These are phyloP conservation scores for Graphiopsis chlorocephala DNA, from an alignment of 2,329 filamentous ascomycete species.

Conservation along the genomic window DNA sequence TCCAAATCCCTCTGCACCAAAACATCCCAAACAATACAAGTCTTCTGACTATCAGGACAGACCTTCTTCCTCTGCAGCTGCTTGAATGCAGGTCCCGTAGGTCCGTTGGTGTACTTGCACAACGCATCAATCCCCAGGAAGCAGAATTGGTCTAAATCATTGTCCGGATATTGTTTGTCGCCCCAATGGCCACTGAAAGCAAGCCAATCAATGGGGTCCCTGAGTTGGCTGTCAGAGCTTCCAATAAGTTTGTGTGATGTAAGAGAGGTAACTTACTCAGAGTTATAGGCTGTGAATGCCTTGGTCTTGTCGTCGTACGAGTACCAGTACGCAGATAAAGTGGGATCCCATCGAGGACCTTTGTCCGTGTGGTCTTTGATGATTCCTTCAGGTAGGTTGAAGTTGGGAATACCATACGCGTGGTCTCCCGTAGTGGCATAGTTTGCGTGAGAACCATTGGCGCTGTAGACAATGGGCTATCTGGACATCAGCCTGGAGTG, in stretches of 20 bases:
- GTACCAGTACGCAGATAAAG: slow-evolving; percentile 55
- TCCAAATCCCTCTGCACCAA: slow-evolving; percentile 16
- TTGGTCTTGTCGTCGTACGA: slow-evolving; percentile 44
- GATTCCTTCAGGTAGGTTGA: slow-evolving; percentile 55
- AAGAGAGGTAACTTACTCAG: background rate
- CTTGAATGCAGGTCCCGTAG: slow-evolving; percentile 62
- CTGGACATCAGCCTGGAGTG: background rate
- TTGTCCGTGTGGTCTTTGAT: slow-evolving; percentile 55
- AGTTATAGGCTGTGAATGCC: slow-evolving; percentile 49
- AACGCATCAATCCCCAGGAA: slow-evolving; percentile 38
- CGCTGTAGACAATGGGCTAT: slow-evolving; percentile 55
- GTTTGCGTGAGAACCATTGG: slow-evolving; percentile 62
- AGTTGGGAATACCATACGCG: slow-evolving; percentile 61
- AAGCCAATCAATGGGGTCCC: slow-evolving; percentile 53
- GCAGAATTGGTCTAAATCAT: slow-evolving; percentile 49
- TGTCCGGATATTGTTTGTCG: slow-evolving; percentile 56
- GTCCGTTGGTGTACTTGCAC: slow-evolving; percentile 54
- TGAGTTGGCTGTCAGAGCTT: slow-evolving; percentile 19
- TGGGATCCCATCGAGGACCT: slow-evolving; percentile 61
- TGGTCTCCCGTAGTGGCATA: slow-evolving; percentile 60
- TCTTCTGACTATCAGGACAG: slow-evolving; percentile 52
- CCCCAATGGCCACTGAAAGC: slow-evolving; percentile 61
- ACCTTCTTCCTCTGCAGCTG: slow-evolving; percentile 54
- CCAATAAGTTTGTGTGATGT: background rate
- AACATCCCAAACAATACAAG: slow-evolving; percentile 36